Conservation (phyloP, 1,284 basidiomycete species). For the Cutaneotrichosporon cavernicola region DNA sequence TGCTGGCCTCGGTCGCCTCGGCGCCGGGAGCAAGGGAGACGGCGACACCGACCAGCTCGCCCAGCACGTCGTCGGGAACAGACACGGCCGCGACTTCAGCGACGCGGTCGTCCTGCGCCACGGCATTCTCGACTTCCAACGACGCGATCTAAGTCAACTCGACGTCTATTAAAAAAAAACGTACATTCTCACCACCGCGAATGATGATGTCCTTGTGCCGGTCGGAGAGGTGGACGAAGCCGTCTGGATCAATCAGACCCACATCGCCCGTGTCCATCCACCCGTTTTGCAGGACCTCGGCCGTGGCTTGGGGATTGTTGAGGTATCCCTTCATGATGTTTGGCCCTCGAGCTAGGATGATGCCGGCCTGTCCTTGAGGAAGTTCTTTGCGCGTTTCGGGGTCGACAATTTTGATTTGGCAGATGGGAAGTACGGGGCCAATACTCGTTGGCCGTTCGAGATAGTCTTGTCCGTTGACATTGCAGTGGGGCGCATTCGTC, state of each 20-base stretch:
- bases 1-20: constrained; percentile 13
- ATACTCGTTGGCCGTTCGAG: constrained; percentile 14
- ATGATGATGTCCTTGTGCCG: constrained; percentile 46
- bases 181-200: constrained; percentile 47
- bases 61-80: constrained; percentile 38
- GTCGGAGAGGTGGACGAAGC: constrained; percentile 45
- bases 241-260: constrained; percentile 38
- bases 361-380: constrained; percentile 29
- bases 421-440: constrained; percentile 31
- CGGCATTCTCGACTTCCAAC: constrained; percentile 44
- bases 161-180: neutral
- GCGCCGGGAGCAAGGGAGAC: constrained; percentile 32
- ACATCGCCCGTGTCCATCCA: constrained; percentile 50
- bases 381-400: constrained; percentile 32
- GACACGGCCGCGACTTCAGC: constrained; percentile 42
- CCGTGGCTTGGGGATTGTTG: constrained; percentile 7
- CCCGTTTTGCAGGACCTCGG: constrained; percentile 35
- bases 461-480: constrained; percentile 41
- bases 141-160: constrained; percentile 36
- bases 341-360: constrained; percentile 40
- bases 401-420: constrained; percentile 39
- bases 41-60: constrained; percentile 42
- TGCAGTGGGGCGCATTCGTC: constrained; percentile 44
- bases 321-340: constrained; percentile 48
- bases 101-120: constrained; percentile 37